Evolutionary conservation across 2,329 filamentous ascomycete species (phyloP).

Genomic region (Epichloe aotearoae): DNA sequence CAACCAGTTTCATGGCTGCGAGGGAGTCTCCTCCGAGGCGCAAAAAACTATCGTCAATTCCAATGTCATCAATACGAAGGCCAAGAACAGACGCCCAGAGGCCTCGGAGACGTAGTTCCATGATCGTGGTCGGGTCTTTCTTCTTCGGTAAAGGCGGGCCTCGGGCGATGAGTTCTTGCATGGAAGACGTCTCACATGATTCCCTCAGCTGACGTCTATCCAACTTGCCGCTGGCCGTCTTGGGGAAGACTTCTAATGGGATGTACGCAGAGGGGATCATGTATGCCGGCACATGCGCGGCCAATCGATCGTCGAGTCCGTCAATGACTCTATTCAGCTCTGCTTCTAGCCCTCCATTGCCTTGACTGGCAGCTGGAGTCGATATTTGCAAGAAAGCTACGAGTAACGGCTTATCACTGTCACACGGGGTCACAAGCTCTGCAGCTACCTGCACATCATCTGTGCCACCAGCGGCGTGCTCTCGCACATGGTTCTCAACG

Average conservation of each 20-base stretch:
- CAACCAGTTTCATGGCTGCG: conserved; percentile 27
- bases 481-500: conserved; percentile 11
- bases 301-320: not conserved
- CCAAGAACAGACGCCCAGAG: conserved; percentile 8
- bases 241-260: not conserved
- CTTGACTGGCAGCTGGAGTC: not conserved
- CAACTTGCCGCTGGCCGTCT: not conserved
- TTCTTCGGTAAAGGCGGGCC: not conserved
- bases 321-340: not conserved
- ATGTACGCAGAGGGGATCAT: conserved; percentile 3
- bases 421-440: not conserved
- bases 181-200: not conserved
- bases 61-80: conserved; percentile 13
- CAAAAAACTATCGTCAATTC: conserved; percentile 32
- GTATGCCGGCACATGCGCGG: not conserved
- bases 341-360: not conserved
- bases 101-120: not conserved
- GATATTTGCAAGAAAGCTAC: conserved; percentile 1
- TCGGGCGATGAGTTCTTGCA: not conserved
- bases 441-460: conserved; percentile 1
- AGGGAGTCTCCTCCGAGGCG: conserved; percentile 33
- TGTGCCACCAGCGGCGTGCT: not conserved
- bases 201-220: not conserved
- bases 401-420: conserved; percentile 1
- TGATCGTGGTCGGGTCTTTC: not conserved